Percentiles rank a stretch among this genome's conserved stretches.
These are phyloP conservation scores for Leishmania braziliensis DNA, from an alignment of 208 protist genomes.

Conservation along the genomic window DNA sequence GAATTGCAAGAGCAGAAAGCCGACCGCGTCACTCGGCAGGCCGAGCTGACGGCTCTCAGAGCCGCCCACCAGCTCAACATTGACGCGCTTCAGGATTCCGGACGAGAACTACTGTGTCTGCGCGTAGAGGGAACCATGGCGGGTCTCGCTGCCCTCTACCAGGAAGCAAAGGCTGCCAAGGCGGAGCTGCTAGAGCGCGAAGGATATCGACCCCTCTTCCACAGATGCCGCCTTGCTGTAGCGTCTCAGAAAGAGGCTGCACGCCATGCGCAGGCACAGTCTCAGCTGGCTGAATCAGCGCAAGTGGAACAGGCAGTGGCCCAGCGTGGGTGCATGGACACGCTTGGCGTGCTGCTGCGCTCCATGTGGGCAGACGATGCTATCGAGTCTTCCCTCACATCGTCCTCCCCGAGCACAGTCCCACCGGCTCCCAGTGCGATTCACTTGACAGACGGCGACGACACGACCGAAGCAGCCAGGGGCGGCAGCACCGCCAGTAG, in stretches of 20 bases:
- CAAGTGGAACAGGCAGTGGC: constrained; percentile 28
- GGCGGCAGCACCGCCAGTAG: neutral
- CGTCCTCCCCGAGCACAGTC: neutral
- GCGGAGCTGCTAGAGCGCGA: constrained; percentile 35
- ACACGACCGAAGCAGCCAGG: neutral
- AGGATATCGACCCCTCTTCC: constrained; percentile 26
- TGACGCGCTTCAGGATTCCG: constrained; percentile 24
- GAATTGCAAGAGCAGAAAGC: constrained; percentile 23
- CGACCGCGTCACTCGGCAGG: constrained; percentile 23
- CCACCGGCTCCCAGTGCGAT: neutral
- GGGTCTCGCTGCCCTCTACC: constrained; percentile 34
- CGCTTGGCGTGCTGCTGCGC: constrained; percentile 36
- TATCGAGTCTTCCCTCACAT: constrained; percentile 2
- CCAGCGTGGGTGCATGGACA: constrained; percentile 25
- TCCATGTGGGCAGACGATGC: constrained; percentile 46
- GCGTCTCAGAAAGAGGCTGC: constrained; percentile 19
- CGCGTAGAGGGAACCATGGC: constrained; percentile 42
- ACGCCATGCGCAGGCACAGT: constrained; percentile 29
- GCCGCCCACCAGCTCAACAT: constrained; percentile 17
- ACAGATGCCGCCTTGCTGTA: neutral
- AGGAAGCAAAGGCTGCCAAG: constrained; percentile 34
- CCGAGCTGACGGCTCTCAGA: constrained; percentile 28
- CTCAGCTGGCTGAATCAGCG: constrained; percentile 31
- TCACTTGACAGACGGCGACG: neutral
- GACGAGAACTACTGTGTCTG: constrained; percentile 40